phyloP scores from a whole-genome alignment of 768 basidiomycete genomes.

The Tylopilus subfusipes region DNA sequence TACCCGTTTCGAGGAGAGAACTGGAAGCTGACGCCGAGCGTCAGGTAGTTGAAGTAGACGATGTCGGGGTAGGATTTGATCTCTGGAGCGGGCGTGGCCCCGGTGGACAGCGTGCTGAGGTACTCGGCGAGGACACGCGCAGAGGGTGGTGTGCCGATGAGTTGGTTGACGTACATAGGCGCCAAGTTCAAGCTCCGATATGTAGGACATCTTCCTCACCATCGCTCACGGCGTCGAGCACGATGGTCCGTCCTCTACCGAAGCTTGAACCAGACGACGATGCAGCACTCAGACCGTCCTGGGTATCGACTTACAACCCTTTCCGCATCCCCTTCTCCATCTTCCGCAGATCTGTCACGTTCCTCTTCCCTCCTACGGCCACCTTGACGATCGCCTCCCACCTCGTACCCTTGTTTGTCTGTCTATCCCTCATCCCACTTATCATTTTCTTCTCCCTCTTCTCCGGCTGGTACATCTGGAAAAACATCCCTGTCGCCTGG shows the following conservation, averaged over 20 bases:
- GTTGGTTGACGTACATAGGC: conserved; percentile 18
- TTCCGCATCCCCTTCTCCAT: neutral
- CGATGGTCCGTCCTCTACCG: conserved; percentile 20
- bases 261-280: conserved; percentile 21
- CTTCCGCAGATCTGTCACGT: conserved; percentile 1
- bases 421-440: conserved; percentile 58
- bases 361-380: conserved; percentile 11
- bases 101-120: conserved; percentile 36
- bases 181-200: conserved; percentile 23
- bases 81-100: conserved; percentile 41
- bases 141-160: conserved; percentile 53
- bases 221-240: conserved; percentile 3
- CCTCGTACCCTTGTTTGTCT: conserved; percentile 64
- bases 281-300: neutral
- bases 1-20: conserved; percentile 67
- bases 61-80: conserved; percentile 79
- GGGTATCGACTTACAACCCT: neutral
- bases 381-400: conserved; percentile 46
- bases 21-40: conserved; percentile 77
- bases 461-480: conserved; percentile 76
- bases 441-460: conserved; percentile 55
- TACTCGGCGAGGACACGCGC: conserved; percentile 43
- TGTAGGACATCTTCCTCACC: conserved; percentile 1
- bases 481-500: conserved; percentile 68
- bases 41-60: conserved; percentile 82